Evolutionary conservation across 345 rosid species (phyloP).

Genomic region (Citrus medica): DNA sequence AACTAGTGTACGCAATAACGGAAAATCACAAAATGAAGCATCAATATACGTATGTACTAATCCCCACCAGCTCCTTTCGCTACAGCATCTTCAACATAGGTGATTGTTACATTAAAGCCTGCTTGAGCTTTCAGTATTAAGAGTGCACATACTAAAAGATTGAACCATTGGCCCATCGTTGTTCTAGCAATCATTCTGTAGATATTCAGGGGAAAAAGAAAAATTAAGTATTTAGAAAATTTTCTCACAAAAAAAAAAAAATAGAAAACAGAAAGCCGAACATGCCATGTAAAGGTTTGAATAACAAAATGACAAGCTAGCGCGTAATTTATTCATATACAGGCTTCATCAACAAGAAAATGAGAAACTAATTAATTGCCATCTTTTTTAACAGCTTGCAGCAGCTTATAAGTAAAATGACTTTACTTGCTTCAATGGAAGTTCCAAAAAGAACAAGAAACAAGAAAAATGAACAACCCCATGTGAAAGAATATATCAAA

Average conservation of each 20-base stretch:
- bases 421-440: neutral
- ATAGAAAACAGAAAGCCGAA: no score
- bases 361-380: neutral
- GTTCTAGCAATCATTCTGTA: slow-evolving; percentile 58
- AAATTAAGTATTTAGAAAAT: neutral
- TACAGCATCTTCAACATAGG: slow-evolving; percentile 58
- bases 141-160: slow-evolving; percentile 35
- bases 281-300: neutral
- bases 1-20: neutral
- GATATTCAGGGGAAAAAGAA: slow-evolving; percentile 6
- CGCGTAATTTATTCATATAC: neutral
- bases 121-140: slow-evolving; percentile 33
- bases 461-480: neutral
- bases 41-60: neutral
- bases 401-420: neutral
- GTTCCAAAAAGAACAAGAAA: neutral
- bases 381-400: neutral
- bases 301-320: neutral
- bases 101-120: slow-evolving; percentile 49
- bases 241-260: no score
- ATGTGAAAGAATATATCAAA: neutral
- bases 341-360: neutral
- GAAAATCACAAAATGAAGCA: neutral
- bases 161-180: slow-evolving; percentile 37
- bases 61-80: slow-evolving; percentile 82